Evolutionary conservation across 768 basidiomycete species (phyloP).

Genomic region (Boletus vinaceobasis): DNA sequence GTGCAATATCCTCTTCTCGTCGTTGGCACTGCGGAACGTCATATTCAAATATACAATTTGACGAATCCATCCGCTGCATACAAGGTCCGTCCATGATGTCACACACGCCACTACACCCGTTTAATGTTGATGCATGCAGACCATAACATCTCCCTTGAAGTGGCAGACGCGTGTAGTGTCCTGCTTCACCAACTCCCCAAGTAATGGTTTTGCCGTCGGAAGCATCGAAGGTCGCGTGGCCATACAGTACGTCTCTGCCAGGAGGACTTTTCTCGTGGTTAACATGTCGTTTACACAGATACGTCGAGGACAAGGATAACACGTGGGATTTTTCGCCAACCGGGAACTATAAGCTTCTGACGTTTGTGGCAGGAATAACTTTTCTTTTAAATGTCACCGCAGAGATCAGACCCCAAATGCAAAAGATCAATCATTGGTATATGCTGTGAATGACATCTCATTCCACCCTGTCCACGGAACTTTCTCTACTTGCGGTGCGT

Average conservation of each 20-base stretch:
- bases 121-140: constrained; percentile 40
- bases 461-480: constrained; percentile 86
- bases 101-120: background rate
- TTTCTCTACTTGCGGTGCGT: constrained; percentile 72
- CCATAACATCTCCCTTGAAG: constrained; percentile 81
- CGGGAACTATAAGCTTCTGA: background rate
- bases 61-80: constrained; percentile 74
- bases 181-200: constrained; percentile 68
- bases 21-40: constrained; percentile 89
- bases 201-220: constrained; percentile 76
- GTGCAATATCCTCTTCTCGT: constrained; percentile 81
- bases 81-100: constrained; percentile 49
- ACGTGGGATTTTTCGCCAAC: constrained; percentile 40
- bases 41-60: constrained; percentile 87
- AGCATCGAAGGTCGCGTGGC: constrained; percentile 91
- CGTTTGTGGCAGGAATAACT: constrained; percentile 55
- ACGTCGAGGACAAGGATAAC: constrained; percentile 81
- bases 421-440: constrained; percentile 70
- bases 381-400: constrained; percentile 85
- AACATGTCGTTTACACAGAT: constrained; percentile 42
- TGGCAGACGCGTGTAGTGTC: constrained; percentile 89
- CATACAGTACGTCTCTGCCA: constrained; percentile 70
- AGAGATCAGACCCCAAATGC: constrained; percentile 51
- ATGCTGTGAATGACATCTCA: constrained; percentile 79
- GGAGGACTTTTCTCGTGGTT: background rate